Conservation (phyloP, 441 rosid species). For the Manihot esculenta region DNA sequence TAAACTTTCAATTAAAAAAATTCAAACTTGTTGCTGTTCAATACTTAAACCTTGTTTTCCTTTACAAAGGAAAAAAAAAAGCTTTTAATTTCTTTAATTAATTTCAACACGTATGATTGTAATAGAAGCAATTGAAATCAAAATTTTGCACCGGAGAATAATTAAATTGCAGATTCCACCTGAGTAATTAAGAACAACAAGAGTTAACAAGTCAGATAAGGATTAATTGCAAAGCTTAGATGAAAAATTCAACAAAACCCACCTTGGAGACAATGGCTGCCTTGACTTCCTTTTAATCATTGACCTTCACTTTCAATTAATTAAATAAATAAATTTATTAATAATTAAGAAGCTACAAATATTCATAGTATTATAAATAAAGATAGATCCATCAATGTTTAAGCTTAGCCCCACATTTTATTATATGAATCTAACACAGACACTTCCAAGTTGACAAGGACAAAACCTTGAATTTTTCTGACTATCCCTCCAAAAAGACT, state of each 20-base stretch:
- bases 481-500: not conserved
- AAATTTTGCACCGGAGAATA: not conserved
- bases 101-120: no score
- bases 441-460: not conserved
- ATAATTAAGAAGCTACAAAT: no score
- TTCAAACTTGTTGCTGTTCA: no score
- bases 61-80: not conserved
- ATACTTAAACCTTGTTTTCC: no score
- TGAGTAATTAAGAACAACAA: not conserved
- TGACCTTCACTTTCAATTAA: constrained; percentile 12
- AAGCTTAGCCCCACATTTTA: not conserved
- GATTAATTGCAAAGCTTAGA: no score
- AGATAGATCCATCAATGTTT: not conserved
- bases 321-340: no score
- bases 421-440: not conserved
- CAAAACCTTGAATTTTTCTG: constrained; percentile 7
- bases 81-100: no score
- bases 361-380: no score
- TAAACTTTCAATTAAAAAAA: no score
- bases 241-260: not conserved
- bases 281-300: not conserved
- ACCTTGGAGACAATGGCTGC: no score
- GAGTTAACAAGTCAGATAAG: not conserved
- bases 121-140: not conserved
- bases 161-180: not conserved